Evolutionary conservation across 192 early-diverging fungal genomes (phyloP), one percentile per base, ranked within the genome.

Genomic region (Entophlyctis luteolus): DNA sequence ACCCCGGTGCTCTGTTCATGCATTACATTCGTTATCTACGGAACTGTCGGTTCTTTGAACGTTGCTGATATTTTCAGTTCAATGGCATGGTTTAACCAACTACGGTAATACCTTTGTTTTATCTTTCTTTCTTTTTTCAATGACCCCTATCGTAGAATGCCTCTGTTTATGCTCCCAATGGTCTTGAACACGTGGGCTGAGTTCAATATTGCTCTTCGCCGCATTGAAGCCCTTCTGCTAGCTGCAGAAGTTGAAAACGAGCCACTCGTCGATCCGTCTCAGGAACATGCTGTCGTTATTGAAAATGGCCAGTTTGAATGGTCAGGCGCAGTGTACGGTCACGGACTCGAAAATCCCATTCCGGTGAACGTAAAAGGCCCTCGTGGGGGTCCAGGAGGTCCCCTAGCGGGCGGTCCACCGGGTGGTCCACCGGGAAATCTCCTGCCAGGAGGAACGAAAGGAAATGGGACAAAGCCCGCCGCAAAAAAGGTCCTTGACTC

Each of bases 231-330:
- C 16, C 54, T 90, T 48, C 56, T 87, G 33, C 65, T 84, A 34
- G 84, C 85, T 0, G 72, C 82, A 22, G 89, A 93, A 60, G 63
- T 90, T 4, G 84, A 90, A 35, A 65, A 60, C 14, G 66, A 80
- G 31, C 73, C 79, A 1, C 55, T 67, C 2, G 54, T 83, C 18
- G 77, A 82, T 55, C 37, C 65, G 1, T 55, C 77, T 31, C 55
- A 66, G 20, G 69, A 79, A 2, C 74, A 69, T 62, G 88, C 88
- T 1, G 59, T 93, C 31, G 63, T 59, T 20, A 73, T 91, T 38
- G 68, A 67, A 2, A 68, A 91, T 50, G 91, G 82, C 31, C 69
- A 78, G 48, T 87, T 90, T 59, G 60, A 81, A 4, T 92, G 91
- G 85, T 31, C 48, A 35, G 42, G 68, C 27, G 48, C 48, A 67